Conservation (phyloP, 2,329 filamentous ascomycete genomes). For the Pseudocercospora macadamiae region DNA sequence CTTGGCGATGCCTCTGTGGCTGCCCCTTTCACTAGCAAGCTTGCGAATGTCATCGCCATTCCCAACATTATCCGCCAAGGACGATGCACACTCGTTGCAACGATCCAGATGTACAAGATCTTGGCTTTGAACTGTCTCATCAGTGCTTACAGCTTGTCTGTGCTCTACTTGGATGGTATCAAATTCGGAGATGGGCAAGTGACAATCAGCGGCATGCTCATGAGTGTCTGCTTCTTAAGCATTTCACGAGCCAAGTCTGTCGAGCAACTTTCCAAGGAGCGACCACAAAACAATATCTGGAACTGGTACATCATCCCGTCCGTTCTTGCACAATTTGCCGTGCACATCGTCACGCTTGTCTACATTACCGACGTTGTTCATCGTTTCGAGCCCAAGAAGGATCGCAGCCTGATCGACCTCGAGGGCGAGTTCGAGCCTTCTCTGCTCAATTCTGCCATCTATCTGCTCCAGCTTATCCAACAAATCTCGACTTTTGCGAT, state of each 20-base stretch:
- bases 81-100: constrained; percentile 94
- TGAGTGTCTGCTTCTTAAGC: constrained; percentile 98
- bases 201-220: constrained; percentile 98
- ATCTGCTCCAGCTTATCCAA: constrained; percentile 95
- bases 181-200: constrained; percentile 99
- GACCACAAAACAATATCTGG: constrained; percentile 98
- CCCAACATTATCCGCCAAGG: constrained; percentile 98
- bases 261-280: constrained; percentile 92
- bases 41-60: constrained; percentile 94
- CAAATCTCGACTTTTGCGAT: constrained; percentile 99
- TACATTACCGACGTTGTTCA: constrained; percentile 93
- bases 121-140: constrained; percentile 96
- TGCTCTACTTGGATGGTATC: constrained; percentile 96
- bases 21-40: constrained; percentile 95
- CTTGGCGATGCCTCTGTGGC: constrained; percentile 96
- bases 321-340: constrained; percentile 93
- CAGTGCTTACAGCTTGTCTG: constrained; percentile 93
- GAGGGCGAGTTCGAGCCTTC: constrained; percentile 94
- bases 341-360: constrained; percentile 91
- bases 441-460: constrained; percentile 93
- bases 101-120: constrained; percentile 99
- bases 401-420: constrained; percentile 70
- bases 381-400: constrained; percentile 69
- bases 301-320: constrained; percentile 99
- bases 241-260: constrained; percentile 98